A percentile compares a stretch with the other conserved stretches of the same genome.
phyloP scores from a whole-genome alignment of 768 basidiomycete genomes.

The Kondoa malvinella region DNA sequence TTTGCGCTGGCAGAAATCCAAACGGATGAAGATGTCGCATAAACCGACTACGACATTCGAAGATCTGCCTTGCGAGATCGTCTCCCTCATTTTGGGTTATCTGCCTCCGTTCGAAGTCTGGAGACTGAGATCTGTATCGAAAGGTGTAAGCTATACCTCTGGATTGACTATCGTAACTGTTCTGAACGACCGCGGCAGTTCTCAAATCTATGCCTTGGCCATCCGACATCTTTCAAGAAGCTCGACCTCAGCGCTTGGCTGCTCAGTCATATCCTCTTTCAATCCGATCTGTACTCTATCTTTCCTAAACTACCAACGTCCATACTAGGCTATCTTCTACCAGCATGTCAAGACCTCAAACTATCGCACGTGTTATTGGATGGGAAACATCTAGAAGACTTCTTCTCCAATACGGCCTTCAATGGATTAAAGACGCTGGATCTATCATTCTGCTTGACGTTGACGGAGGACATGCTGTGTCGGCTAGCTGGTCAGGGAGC shows the following conservation, averaged over 20 bases:
- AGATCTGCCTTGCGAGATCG: neutral
- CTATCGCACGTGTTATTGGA: neutral
- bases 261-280: neutral
- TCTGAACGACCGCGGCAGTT: neutral
- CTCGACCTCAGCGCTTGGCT: neutral
- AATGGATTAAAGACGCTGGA: neutral
- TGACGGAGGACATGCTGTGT: conserved; percentile 6
- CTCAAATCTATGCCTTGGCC: neutral
- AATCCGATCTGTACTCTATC: neutral
- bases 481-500: neutral
- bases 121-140: neutral
- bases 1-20: neutral
- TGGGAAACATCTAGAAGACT: neutral
- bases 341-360: neutral
- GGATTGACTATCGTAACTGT: neutral
- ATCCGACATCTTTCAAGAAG: neutral
- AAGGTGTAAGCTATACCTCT: neutral
- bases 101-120: neutral
- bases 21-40: neutral
- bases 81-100: neutral
- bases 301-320: neutral
- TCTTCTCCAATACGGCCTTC: conserved; percentile 2
- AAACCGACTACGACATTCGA: neutral
- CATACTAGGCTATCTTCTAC: neutral
- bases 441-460: neutral